Evolutionary conservation across 192 early-diverging fungal species (phyloP), one percentile per base, ranked within the genome.

Genomic region (Coemansia sp.): DNA sequence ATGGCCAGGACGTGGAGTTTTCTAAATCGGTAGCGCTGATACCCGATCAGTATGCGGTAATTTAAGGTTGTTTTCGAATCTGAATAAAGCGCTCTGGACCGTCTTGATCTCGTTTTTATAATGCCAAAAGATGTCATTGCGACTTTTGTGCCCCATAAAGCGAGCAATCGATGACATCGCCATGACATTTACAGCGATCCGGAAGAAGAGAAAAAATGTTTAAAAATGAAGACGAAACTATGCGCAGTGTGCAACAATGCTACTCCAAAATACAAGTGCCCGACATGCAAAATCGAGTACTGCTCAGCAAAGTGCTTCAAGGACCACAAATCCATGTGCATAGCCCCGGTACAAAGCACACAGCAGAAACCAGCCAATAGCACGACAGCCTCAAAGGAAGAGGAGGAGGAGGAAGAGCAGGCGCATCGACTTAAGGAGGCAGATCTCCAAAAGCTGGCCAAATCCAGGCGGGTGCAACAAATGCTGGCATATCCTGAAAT

Each of bases 41-140:
- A 14, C 85, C 90, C 11, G 89, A 92, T 45, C 85, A 91, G 28
- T 97, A 93, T 73, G 76, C 71, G 14, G 83, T 96, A 56, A 88
- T 91, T 37, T 93, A 84, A 80, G 3, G 15, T 20, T 4, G 11
- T 8, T 15, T 30, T 30, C 20, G 26, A 16, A n/a, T 31, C 53
- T 18, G 2, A 16, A 40, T 32, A 51, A 51, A 32, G 11, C 32
- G 26, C 23, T 3, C 23, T 26, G 7, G 32, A 10, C 7, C 32
- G 7, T 34, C 32, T 34, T 34, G 1, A 6, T 34, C 7, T 34
- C 32, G 1, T 10, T 34, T 34, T 34, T 6, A 9, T 5, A 34
- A 34, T 34, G 7, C 7, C 1, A 6, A 34, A 6, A 7, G 32
- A 6, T 34, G 32, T 34, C 32, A 34, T 5, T 10, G 32, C 32